Evolutionary conservation across 805 yeast species (phyloP), one percentile per base, ranked within the genome.

Genomic region (Candida suzukii): DNA sequence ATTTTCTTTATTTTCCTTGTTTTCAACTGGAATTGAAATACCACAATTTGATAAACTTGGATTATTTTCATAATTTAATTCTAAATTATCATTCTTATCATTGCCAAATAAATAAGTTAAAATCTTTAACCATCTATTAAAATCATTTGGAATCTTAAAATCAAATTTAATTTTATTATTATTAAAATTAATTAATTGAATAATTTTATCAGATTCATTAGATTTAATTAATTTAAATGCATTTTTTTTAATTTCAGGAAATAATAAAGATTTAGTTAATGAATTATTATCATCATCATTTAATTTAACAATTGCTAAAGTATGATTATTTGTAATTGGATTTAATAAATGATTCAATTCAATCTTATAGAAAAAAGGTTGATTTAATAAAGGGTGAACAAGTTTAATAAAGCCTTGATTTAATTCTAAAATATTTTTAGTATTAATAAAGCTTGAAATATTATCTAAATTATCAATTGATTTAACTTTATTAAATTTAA

Each of bases 201-300:
- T 46, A 5, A 36, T 35, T 7, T 38, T 40, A 20, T 52, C 52
- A 8, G 47, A 41, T 18, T 47, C 49, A 22, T 42, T 44, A 18
- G 36, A 30, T 11, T 14, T 31, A 17, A 11, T 28, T 41, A 58
- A 48, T 12, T 27, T 42, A 11, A 66, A 49, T 38, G 61, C 66
- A 12, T 48, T 45, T n/a, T 41, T 40, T 28, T 53, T 48, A 21
- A 67, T 46, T 19, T 63, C 62, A 8, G 68, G 64, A 40, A 67
- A 66, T 25, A 66, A 27, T 31, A 66, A 42, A 7, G 60, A 48
- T 20, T 59, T 50, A 5, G 56, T 58, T 31, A 66, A 42, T 8
- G 60, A 48, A 20, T 59, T 50, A 5, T 57, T 58, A 28, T 22
- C 8, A n/a, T 18, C 13, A 8, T 54, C 53, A 27, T 63, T 61